Base-by-base conservation (phyloP, 441 rosid species). In the Lepidium campestre region DNA sequence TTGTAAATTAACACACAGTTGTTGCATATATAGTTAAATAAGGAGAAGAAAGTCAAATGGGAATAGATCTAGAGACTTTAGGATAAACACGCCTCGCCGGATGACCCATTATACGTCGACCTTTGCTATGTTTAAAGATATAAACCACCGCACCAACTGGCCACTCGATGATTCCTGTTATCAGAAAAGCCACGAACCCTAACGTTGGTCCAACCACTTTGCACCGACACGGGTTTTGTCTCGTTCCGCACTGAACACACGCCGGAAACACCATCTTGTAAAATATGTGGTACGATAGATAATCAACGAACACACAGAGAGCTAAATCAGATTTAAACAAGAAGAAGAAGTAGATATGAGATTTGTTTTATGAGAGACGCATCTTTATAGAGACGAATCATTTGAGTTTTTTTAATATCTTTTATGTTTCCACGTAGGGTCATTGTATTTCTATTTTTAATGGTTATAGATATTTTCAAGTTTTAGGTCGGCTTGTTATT, bases 91-190 rank as follows among this genome's bases (percentile, higher is more conserved):
- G 83, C 13, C 78, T 56, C 4, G 87, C 83, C 1, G 90, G 93
- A 73, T 87, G 91, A 4, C 80, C 86, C 96, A 87, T 84, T 15
- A 87, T 82, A 35, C 86, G 81, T 3, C 93, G 84, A 31, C 94
- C 96, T 50, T 84, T 90, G 36, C 60, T n/a, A 60, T 82, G 90
- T 67, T 80, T 83, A 57, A 90, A 87, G 47, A 80, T 71, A 56
- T 77, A 90, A 40, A 87, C 87, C 50, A 90, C 64, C 47, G 88
- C 91, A 29, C 93, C 96, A 12, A 83, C 42, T 7, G 93, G 96
- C 96, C 96, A 87, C 48, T 90, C 96, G 23, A 87, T 76, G 13
- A 82, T 13, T 15, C 83, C 96, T 1, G 89, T 81, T 9, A 36
- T 85, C 6, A 73, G 78, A 20, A 85, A 84, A 23, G 89, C 96